Base-by-base conservation (phyloP, 768 basidiomycete genomes). In the Trametes gibbosa region DNA sequence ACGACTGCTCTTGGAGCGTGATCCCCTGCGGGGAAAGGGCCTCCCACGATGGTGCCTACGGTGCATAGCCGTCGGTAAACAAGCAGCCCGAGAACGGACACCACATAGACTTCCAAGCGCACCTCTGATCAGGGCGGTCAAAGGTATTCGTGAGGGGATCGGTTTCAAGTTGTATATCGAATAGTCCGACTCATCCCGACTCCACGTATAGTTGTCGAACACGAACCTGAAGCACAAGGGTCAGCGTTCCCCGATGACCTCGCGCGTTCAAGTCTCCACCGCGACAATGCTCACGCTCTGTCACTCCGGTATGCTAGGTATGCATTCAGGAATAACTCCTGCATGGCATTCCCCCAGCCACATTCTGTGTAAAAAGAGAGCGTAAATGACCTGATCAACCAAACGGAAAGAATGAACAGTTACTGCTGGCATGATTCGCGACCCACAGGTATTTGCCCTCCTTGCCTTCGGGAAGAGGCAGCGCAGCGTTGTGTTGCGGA, bases 131-230 rank as follows among this genome's bases (percentile, higher is more conserved):
- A 85, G 69, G 1, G 79, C 79, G 0, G 81, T 79, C 14, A 84
- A 63, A 5, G 84, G 84, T 35, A 83, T 79, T 0, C 77, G 76
- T 0, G 81, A 74, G 23, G 83, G 81, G 52, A 82, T 81, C 2
- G 70, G 61, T 47, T 76, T 81, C 17, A 79, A 79, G 53, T 82
- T 81, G 66, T 67, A 85, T 0, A 73, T 65, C 0, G 75, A 45
- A 40, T 64, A 74, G 37, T 79, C 77, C 2, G 69, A 65, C 0
- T 72, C 72, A 7, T 76, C 73, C 2, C 69, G 69, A 9, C 74
- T 67, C 84, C 83, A 85, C 0, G 80, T 80, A 58, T 80, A 84
- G 47, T 85, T 80, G 59, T 82, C 75, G 64, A 82, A 84, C 2
- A 84, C 84, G 34, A 69, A 75, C 12, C 77, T 78, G 46, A 9